These are phyloP conservation scores for Erodium trifolium DNA, from an alignment of 441 rosid species.

Conservation along the genomic window DNA sequence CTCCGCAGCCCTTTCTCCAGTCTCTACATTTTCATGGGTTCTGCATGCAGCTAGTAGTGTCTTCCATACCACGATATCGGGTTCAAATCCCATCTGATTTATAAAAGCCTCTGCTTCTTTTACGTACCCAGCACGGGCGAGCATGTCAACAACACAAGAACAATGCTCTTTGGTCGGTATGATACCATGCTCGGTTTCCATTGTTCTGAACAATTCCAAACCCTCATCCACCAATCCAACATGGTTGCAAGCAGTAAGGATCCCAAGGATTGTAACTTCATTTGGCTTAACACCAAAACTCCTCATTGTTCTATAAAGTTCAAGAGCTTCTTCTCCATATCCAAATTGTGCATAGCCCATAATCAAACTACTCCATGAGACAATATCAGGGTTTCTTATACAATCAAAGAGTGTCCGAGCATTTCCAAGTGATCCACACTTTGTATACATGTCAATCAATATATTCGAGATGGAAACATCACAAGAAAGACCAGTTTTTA, in stretches of 20 bases:
- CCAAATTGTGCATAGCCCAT: constrained; percentile 55
- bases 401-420: constrained; percentile 32
- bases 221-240: constrained; percentile 47
- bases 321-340: constrained; percentile 45
- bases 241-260: constrained; percentile 53
- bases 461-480: constrained; percentile 38
- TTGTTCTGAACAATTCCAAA: constrained; percentile 30
- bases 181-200: constrained; percentile 36
- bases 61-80: constrained; percentile 48
- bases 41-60: constrained; percentile 49
- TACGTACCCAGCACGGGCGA: constrained; percentile 49
- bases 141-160: constrained; percentile 52
- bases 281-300: constrained; percentile 32
- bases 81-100: constrained; percentile 28
- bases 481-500: constrained; percentile 35
- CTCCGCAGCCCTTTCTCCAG: constrained; percentile 42
- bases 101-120: constrained; percentile 44
- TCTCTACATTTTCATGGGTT: constrained; percentile 34
- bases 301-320: constrained; percentile 38
- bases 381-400: constrained; percentile 35
- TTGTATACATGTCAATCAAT: constrained; percentile 47
- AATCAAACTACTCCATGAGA: constrained; percentile 50
- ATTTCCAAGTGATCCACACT: constrained; percentile 43
- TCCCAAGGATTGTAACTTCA: constrained; percentile 42
- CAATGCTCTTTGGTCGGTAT: constrained; percentile 39